Percentiles rank a stretch among this genome's conserved stretches.
Conservation (phyloP, 441 rosid genomes). For the Gossypium aridum region DNA sequence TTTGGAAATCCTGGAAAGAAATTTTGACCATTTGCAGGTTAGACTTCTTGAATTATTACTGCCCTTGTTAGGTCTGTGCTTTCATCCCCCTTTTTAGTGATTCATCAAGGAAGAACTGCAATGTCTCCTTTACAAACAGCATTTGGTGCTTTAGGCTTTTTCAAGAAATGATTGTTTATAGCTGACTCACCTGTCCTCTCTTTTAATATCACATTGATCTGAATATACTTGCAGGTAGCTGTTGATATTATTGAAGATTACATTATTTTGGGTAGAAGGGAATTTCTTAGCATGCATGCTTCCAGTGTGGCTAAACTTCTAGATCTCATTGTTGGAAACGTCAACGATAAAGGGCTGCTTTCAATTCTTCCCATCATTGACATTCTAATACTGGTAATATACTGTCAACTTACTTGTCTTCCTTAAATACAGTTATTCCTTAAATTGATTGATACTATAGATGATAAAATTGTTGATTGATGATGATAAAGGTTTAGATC, state of each 20-base stretch:
- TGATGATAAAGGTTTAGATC: neutral
- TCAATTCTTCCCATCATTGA: constrained; percentile 85
- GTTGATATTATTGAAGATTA: constrained; percentile 75
- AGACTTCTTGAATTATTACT: constrained; percentile 7
- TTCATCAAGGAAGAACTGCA: neutral
- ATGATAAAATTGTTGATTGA: neutral
- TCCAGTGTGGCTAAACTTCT: constrained; percentile 81
- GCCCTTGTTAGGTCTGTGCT: neutral
- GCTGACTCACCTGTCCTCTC: neutral
- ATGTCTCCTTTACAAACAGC: neutral
- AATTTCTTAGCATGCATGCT: constrained; percentile 74
- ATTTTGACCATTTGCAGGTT: constrained; percentile 96
- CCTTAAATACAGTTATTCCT: too few species aligned
- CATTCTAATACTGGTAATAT: constrained; percentile 73
- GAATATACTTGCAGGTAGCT: constrained; percentile 59
- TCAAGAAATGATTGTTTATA: neutral
- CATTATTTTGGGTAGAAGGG: constrained; percentile 77
- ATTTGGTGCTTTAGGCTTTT: neutral
- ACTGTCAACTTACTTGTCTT: too few species aligned
- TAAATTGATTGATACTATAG: too few species aligned
- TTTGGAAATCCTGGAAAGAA: constrained; percentile 81
- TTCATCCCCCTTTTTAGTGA: neutral
- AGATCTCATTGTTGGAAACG: constrained; percentile 92
- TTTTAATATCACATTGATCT: neutral
- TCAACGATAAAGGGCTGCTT: constrained; percentile 77